Base-by-base conservation (phyloP, 352 stramenopile genomes). In the Peronospora farinosa region DNA sequence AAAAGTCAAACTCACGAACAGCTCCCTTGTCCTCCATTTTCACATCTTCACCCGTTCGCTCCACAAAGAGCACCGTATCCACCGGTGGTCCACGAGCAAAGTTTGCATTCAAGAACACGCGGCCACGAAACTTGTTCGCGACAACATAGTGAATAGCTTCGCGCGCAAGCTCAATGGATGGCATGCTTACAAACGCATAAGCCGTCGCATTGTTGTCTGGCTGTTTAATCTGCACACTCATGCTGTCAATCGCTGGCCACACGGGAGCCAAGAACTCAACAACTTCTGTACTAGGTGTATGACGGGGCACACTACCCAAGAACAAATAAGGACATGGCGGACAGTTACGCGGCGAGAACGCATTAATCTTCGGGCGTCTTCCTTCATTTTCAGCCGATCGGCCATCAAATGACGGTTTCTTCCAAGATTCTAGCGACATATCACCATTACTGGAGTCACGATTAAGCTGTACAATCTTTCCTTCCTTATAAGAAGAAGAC, bases 251-350 rank as follows among this genome's bases (percentile, higher is more conserved):
- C 6, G 55, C 65, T 3, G 78, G 74, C 46, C 79, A 74, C 9
- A 86, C 66, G 2, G 60, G 47, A 6, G 53, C 44, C 21, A 91
- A 60, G 41, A 72, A 91, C 9, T 74, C 65, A 11, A 68, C 58
- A 50, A 91, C 68, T 2, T 88, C 77, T 3, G 28, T 30, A n/a
- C 41, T 64, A 0, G 49, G 50, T 0, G 67, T 71, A 9, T 83
- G 57, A 7, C 49, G 49, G 5, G 78, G 77, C 5, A 92, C 48
- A 40, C 83, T 84, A 17, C 78, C 77, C 4, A 92, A 60, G 38
- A 86, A 88, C 39, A 92, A 53, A 39, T 88, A 88, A 15, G 74
- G 67, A 9, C 73, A 70, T 0, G 81, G 78, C 15, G 81, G 78
- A 25, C 78, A 92, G 36, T 58, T 78, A 1, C 63, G 54, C 5